Evolutionary conservation across 1,284 basidiomycete species (phyloP), one percentile per base, ranked within the genome.

Genomic region (Puccinia novopanici): DNA sequence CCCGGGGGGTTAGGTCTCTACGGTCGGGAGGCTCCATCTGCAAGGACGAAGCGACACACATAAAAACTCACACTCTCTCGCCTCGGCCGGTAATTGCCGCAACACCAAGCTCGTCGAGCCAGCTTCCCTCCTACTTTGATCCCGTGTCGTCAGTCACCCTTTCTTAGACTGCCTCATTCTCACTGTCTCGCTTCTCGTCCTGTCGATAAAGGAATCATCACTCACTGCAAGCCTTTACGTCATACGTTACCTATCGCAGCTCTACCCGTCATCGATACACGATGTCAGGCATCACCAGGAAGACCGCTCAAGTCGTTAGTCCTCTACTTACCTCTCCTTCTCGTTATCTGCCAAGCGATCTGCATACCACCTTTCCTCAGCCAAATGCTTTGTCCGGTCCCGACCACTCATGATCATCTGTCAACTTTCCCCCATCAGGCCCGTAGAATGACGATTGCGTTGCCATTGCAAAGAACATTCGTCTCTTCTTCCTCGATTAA

Each of bases 381-480:
- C 55, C 55, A 13, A 57, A 2, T 9, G 24, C 55, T 30, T 57
- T 61, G n/a, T 61, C 6, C 12, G 24, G 30, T 6, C 19, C 9
- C 15, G 42, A 48, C 13, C 37, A 68, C 48, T 27, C 40, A 52
- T 15, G 8, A 27, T 50, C 1, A 68, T 34, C 27, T 19, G 6
- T 27, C n/a, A 48, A 17, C 22, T 68, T 68, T 34, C 50, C 30
- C 55, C 50, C 13, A 9, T 17, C 50, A 72, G 70, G 70, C 70
- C 19, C 48, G 70, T 19, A 52, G 70, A 37, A 72, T 72, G 70
- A 72, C 70, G 34, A 72, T 72, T 40, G 45, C 70, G 8, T 12
- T 72, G 45, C 70, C 70, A 10, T 30, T 55, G 27, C 65, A 79
- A 55, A 71, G 76, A 40, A 57, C 65, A 13, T 79, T 79, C 54